Conservation (phyloP, 495 filamentous ascomycete genomes). For the Talaromyces stipitatus region DNA sequence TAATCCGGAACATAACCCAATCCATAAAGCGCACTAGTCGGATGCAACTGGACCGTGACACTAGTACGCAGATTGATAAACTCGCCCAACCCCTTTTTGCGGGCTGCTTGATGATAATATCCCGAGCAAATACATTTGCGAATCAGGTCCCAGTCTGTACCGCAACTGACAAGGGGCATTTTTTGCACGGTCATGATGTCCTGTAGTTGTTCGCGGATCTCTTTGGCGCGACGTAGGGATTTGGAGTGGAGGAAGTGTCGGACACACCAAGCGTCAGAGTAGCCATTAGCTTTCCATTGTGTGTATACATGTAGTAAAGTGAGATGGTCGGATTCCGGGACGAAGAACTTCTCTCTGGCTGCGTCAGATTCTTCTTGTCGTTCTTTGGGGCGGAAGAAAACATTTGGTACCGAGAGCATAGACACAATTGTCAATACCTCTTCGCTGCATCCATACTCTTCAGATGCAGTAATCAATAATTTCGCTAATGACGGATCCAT, state of each 20-base stretch:
- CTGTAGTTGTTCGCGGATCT: slow-evolving; percentile 85
- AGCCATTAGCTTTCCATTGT: slow-evolving; percentile 89
- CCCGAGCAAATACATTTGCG: slow-evolving; percentile 96
- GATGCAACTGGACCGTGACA: slow-evolving; percentile 88
- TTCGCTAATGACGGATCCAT: slow-evolving; percentile 95
- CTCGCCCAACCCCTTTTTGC: slow-evolving; percentile 92
- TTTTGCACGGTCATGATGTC: slow-evolving; percentile 95
- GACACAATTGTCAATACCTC: slow-evolving; percentile 98
- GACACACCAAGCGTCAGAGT: slow-evolving; percentile 84
- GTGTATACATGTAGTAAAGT: slow-evolving; percentile 94
- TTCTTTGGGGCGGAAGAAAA: slow-evolving; percentile 97
- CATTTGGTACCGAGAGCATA: slow-evolving; percentile 93
- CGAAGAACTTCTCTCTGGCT: slow-evolving; percentile 97
- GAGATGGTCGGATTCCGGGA: slow-evolving; percentile 93
- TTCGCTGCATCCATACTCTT: slow-evolving; percentile 86
- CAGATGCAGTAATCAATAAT: slow-evolving; percentile 78
- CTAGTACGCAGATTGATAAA: slow-evolving; percentile 94
- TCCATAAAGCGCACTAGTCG: slow-evolving; percentile 87
- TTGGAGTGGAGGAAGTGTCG: slow-evolving; percentile 92
- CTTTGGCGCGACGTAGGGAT: slow-evolving; percentile 79
- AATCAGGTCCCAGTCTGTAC: slow-evolving; percentile 94
- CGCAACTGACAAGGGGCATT: slow-evolving; percentile 80
- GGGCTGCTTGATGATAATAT: slow-evolving; percentile 98
- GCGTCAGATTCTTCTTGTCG: slow-evolving; percentile 94
- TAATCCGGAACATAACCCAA: slow-evolving; percentile 92